These are phyloP conservation scores for Hypoxylon trugodes DNA, from an alignment of 495 filamentous ascomycete species.

Conservation along the genomic window DNA sequence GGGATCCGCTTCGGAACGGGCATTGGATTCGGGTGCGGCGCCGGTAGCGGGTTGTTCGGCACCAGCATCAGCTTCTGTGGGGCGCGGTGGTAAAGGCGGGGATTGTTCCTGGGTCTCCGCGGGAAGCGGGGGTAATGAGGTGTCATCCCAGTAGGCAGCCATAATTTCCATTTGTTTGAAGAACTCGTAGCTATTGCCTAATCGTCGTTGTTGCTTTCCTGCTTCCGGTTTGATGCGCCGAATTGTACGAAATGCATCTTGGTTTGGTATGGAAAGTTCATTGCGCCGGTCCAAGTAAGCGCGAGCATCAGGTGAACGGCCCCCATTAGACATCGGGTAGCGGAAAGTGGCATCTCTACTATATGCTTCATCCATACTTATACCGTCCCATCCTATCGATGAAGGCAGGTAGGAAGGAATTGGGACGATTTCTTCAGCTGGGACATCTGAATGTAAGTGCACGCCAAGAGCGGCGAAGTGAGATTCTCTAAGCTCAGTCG, in stretches of 20 bases:
- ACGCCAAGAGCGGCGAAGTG: conserved; percentile 61
- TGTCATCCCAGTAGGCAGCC: conserved; percentile 62
- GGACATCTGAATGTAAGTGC: conserved; percentile 56
- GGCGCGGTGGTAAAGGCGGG: conserved; percentile 15
- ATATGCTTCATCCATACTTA: conserved; percentile 53
- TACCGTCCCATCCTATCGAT: conserved; percentile 54
- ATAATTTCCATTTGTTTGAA: conserved; percentile 62
- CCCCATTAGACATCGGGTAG: conserved; percentile 53
- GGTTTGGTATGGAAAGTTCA: conserved; percentile 60
- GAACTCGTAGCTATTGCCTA: conserved; percentile 67
- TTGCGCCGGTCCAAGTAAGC: conserved; percentile 60
- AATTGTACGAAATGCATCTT: conserved; percentile 60
- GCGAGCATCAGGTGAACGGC: conserved; percentile 58
- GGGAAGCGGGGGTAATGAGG: conserved; percentile 45
- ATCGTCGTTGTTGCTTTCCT: conserved; percentile 54
- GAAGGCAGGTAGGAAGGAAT: conserved; percentile 57
- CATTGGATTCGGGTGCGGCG: conserved; percentile 21
- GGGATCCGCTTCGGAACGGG: conserved; percentile 16
- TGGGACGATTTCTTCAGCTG: conserved; percentile 56
- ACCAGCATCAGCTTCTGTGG: not conserved
- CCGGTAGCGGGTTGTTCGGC: conserved; percentile 16
- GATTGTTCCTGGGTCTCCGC: conserved; percentile 17
- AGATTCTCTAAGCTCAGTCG: conserved; percentile 52
- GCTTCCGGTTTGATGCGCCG: conserved; percentile 58
- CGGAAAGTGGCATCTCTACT: conserved; percentile 54